Evolutionary conservation across 176 grass and related monocot genomes (phyloP).

Genomic region (Oryza meyeriana): DNA sequence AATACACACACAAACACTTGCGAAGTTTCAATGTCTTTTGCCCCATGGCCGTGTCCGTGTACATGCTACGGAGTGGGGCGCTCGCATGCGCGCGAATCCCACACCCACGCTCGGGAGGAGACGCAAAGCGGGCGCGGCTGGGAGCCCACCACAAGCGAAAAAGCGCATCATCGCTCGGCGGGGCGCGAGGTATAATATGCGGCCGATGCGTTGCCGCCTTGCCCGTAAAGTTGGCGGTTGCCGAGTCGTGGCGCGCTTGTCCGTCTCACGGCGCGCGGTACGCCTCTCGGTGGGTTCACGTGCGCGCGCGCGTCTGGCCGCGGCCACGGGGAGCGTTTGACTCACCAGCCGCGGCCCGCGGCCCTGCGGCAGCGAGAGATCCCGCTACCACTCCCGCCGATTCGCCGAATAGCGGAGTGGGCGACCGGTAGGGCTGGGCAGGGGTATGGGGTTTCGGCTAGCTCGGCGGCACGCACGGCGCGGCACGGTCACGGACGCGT

Average conservation of each 20-base stretch:
- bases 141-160: conserved; percentile 19
- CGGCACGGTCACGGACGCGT: conserved; percentile 26
- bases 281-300: conserved; percentile 35
- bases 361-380: neutral
- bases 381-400: neutral
- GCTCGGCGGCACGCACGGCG: conserved; percentile 23
- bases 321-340: conserved; percentile 36
- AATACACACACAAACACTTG: neutral
- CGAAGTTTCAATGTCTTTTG: neutral
- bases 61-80: conserved; percentile 24
- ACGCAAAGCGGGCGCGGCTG: neutral
- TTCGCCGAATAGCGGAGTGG: neutral
- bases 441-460: conserved; percentile 13
- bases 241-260: conserved; percentile 5
- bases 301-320: neutral
- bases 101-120: neutral
- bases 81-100: conserved; percentile 25
- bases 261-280: conserved; percentile 13
- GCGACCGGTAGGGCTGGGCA: neutral
- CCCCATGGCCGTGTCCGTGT: neutral
- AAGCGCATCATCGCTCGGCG: conserved; percentile 5
- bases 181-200: neutral
- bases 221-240: conserved; percentile 22
- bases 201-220: neutral
- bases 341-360: neutral